A percentile compares a stretch with the other conserved stretches of the same genome.
Evolutionary conservation across 2,329 filamentous ascomycete species (phyloP).

Genomic region (Mycosphaerella sp.): DNA sequence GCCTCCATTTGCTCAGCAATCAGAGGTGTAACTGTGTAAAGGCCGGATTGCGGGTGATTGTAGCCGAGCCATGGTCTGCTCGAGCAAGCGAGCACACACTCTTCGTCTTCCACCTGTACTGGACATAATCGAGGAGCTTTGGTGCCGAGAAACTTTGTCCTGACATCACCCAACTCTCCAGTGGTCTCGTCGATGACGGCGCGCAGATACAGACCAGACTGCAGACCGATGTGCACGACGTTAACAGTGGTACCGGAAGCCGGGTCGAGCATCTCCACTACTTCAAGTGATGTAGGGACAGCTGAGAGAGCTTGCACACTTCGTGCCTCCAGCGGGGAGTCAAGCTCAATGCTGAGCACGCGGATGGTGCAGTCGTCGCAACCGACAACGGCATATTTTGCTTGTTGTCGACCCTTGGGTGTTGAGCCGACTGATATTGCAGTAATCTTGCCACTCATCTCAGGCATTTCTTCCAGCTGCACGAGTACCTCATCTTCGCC

Average conservation of each 20-base stretch:
- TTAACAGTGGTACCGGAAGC: conserved; percentile 80
- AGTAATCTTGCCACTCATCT: conserved; percentile 93
- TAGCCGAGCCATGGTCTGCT: conserved; percentile 96
- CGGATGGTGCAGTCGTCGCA: conserved; percentile 96
- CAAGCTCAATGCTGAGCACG: conserved; percentile 50
- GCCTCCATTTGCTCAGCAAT: conserved; percentile 71
- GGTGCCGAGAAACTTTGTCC: conserved; percentile 88
- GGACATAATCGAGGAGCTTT: conserved; percentile 85
- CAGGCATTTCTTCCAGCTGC: conserved; percentile 68
- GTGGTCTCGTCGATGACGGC: conserved; percentile 94
- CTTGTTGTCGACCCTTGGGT: conserved; percentile 80
- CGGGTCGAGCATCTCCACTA: conserved; percentile 94
- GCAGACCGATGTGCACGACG: conserved; percentile 91
- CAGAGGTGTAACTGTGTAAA: conserved; percentile 86
- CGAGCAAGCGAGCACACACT: conserved; percentile 74
- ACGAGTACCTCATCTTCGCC: conserved; percentile 87
- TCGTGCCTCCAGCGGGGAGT: conserved; percentile 85
- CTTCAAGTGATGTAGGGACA: conserved; percentile 77
- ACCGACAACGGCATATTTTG: conserved; percentile 89
- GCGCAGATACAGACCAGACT: conserved; percentile 91
- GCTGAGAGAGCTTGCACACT: conserved; percentile 91
- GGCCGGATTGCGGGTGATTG: conserved; percentile 76
- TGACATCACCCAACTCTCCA: conserved; percentile 88
- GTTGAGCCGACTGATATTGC: conserved; percentile 91
- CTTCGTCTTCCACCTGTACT: conserved; percentile 78